These are phyloP conservation scores for Kodamaea kakaduensis DNA, from an alignment of 805 yeast species.

Conservation along the genomic window DNA sequence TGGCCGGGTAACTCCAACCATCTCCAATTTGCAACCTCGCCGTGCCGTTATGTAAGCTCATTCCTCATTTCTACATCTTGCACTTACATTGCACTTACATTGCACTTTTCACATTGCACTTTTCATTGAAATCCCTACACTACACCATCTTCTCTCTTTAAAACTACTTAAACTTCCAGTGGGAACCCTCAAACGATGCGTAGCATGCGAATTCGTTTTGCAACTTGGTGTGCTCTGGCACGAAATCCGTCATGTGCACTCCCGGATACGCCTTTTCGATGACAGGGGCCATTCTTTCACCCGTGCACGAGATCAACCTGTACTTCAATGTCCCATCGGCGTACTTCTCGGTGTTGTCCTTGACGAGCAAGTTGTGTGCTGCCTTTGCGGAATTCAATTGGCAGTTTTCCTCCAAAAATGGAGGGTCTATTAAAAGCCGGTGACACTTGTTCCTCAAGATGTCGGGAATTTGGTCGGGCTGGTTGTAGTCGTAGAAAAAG, in stretches of 20 bases:
- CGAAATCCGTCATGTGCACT: constrained; percentile 57
- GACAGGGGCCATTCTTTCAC: constrained; percentile 78
- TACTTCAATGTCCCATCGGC: constrained; percentile 38
- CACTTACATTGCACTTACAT: not conserved
- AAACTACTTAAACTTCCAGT: constrained; percentile 53
- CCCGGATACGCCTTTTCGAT: constrained; percentile 62
- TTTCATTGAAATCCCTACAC: not conserved
- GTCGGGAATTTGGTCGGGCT: constrained; percentile 59
- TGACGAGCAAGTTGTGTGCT: constrained; percentile 54
- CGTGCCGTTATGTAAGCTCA: not conserved
- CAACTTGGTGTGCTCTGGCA: constrained; percentile 79
- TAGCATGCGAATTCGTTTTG: constrained; percentile 87
- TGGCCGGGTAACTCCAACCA: constrained; percentile 6
- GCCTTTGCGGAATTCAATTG: constrained; percentile 57
- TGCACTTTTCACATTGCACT: not conserved
- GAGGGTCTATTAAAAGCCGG: constrained; percentile 80
- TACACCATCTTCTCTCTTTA: too few species aligned
- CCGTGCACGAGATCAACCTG: constrained; percentile 74
- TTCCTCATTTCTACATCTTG: not conserved
- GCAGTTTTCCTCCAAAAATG: constrained; percentile 77
- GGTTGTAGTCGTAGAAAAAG: constrained; percentile 69
- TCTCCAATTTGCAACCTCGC: constrained; percentile 1
- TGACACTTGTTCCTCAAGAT: constrained; percentile 60
- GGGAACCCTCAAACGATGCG: constrained; percentile 65
- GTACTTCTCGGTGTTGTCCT: constrained; percentile 37